These are phyloP conservation scores for Phialemonium atrogriseum DNA, from an alignment of 2,329 filamentous ascomycete species.

Conservation along the genomic window DNA sequence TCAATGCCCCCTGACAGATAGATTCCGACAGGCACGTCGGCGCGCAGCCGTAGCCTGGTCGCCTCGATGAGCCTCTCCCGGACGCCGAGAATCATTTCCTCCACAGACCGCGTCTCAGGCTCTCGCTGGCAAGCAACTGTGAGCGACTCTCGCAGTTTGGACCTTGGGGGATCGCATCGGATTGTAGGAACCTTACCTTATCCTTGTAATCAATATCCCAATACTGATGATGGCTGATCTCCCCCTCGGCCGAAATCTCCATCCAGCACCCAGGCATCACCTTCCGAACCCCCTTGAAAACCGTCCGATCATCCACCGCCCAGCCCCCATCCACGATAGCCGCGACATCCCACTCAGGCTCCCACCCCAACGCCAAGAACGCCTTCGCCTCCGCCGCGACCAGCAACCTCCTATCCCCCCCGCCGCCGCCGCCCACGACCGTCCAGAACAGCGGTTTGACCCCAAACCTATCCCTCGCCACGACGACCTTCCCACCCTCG, in stretches of 20 bases:
- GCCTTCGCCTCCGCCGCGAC: constrained; percentile 47
- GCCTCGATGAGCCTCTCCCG: constrained; percentile 41
- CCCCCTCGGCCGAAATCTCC: constrained; percentile 24
- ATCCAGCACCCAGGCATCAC: constrained; percentile 35
- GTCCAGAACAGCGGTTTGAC: constrained; percentile 51
- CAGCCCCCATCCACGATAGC: constrained; percentile 33
- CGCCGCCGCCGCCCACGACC: constrained; percentile 20
- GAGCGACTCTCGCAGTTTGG: too few relatives aligned
- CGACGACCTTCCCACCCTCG: constrained; percentile 32
- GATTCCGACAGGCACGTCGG: constrained; percentile 49
- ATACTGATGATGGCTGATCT: constrained; percentile 33
- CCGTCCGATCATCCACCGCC: constrained; percentile 34
- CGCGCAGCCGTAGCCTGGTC: constrained; percentile 41
- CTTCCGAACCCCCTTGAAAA: constrained; percentile 40
- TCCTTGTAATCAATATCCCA: constrained; percentile 45
- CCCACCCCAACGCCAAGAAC: constrained; percentile 40
- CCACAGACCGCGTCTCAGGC: constrained; percentile 32
- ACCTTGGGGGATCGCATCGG: too few relatives aligned
- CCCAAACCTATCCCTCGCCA: constrained; percentile 44
- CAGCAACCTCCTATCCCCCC: constrained; percentile 23
- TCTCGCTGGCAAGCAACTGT: too few relatives aligned
- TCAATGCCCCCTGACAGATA: constrained; percentile 51
- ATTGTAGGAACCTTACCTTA: constrained; percentile 35
- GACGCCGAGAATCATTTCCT: constrained; percentile 43
- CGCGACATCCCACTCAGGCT: constrained; percentile 43